These are phyloP conservation scores for Datisca glomerata DNA, from an alignment of 306 rosid species.

Conservation along the genomic window DNA sequence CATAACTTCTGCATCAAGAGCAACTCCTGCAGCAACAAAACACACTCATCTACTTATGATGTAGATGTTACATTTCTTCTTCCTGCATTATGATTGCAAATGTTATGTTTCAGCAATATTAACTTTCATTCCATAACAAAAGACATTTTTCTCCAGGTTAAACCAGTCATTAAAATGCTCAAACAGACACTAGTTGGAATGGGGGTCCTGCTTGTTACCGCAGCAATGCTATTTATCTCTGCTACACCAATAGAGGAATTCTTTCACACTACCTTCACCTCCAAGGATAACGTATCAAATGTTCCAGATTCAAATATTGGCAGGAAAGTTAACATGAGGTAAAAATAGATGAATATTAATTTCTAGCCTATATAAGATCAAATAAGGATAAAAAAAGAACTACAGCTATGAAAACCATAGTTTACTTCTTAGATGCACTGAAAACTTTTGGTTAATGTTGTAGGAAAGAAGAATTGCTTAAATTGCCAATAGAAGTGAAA, in stretches of 20 bases:
- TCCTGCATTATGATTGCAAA: no score
- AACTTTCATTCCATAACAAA: not conserved
- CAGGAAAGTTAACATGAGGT: conserved; percentile 60
- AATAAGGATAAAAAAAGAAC: no score
- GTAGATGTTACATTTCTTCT: no score
- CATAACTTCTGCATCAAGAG: no score
- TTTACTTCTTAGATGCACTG: conserved; percentile 6
- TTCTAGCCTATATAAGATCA: no score
- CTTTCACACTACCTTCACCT: conserved; percentile 33
- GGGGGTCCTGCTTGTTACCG: conserved; percentile 79
- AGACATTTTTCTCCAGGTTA: conserved; percentile 41
- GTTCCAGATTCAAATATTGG: conserved; percentile 33
- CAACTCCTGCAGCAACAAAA: not conserved
- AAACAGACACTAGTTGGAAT: conserved; percentile 94
- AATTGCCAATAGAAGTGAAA: conserved; percentile 65
- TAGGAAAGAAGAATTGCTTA: conserved; percentile 85
- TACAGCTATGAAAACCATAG: no score
- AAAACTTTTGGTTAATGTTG: conserved; percentile 15
- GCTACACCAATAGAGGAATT: conserved; percentile 79
- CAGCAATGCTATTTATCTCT: conserved; percentile 63
- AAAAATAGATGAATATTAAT: not conserved
- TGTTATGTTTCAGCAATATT: no score
- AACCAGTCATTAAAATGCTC: conserved; percentile 79
- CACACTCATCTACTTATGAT: no score
- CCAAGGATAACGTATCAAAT: conserved; percentile 29